phyloP scores from a whole-genome alignment of 306 rosid genomes.

The Malus fusca region DNA sequence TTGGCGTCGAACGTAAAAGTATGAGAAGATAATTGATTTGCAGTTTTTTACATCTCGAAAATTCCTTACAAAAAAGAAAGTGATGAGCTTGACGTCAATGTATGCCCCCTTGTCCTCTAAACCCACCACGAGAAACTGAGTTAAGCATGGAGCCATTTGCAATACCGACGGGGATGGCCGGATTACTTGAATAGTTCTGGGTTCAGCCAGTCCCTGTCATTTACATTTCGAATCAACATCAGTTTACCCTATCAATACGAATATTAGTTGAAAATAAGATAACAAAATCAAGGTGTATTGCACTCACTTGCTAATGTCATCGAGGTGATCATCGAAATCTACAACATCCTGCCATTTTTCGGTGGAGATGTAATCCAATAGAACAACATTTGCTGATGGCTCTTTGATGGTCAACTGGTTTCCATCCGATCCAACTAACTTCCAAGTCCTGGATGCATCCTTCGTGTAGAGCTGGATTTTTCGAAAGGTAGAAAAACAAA shows the following conservation, averaged over 20 bases:
- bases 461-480: slow-evolving; percentile 64
- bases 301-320: slow-evolving; percentile 87
- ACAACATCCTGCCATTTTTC: slow-evolving; percentile 73
- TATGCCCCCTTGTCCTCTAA: slow-evolving; percentile 2
- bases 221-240: not conserved
- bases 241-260: not conserved
- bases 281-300: not conserved
- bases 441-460: slow-evolving; percentile 90
- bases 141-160: slow-evolving; percentile 10
- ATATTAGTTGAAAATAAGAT: not conserved
- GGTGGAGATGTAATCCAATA: slow-evolving; percentile 65
- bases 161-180: not conserved
- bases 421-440: slow-evolving; percentile 57
- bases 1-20: not conserved
- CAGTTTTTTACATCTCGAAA: not conserved
- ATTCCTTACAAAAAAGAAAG: not conserved
- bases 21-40: not conserved
- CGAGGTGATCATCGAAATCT: slow-evolving; percentile 92
- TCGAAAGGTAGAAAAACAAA: not conserved
- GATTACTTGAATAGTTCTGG: slow-evolving; percentile 76
- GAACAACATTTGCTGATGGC: slow-evolving; percentile 75
- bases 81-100: not conserved
- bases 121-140: slow-evolving; percentile 17
- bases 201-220: slow-evolving; percentile 86
- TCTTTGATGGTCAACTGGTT: slow-evolving; percentile 55